These are phyloP conservation scores for Leucocoprinus birnbaumii DNA, from an alignment of 768 basidiomycete genomes.

Conservation along the genomic window DNA sequence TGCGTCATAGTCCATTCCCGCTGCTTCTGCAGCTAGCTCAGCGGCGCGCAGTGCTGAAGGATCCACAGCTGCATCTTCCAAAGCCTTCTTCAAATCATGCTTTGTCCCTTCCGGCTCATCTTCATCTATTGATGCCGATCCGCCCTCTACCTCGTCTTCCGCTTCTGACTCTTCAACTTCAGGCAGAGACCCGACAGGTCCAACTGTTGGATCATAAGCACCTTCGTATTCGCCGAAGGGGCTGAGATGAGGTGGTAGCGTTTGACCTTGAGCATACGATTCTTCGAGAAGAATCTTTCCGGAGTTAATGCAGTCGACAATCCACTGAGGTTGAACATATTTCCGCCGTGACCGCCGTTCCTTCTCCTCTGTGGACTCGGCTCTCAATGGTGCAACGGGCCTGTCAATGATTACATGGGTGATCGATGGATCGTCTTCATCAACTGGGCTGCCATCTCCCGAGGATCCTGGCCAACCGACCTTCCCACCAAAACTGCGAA, in stretches of 20 bases:
- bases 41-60: slow-evolving; percentile 75
- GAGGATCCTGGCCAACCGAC: slow-evolving; percentile 87
- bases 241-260: slow-evolving; percentile 91
- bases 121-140: slow-evolving; percentile 16
- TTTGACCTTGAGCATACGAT: slow-evolving; percentile 79
- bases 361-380: slow-evolving; percentile 56
- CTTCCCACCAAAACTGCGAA: slow-evolving; percentile 88
- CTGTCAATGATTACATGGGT: slow-evolving; percentile 97
- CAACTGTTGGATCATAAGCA: slow-evolving; percentile 67
- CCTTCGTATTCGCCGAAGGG: slow-evolving; percentile 86
- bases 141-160: slow-evolving; percentile 19
- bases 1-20: slow-evolving; percentile 73
- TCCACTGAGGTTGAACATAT: slow-evolving; percentile 97
- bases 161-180: slow-evolving; percentile 31
- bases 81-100: neutral
- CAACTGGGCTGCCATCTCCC: slow-evolving; percentile 77
- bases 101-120: slow-evolving; percentile 6
- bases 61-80: slow-evolving; percentile 34
- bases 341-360: slow-evolving; percentile 68
- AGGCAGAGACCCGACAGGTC: slow-evolving; percentile 30
- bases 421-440: slow-evolving; percentile 77
- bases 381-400: slow-evolving; percentile 48
- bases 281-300: slow-evolving; percentile 84
- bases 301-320: slow-evolving; percentile 92
- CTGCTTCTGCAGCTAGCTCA: slow-evolving; percentile 89